Evolutionary conservation across 257 asterid species (phyloP).

Genomic region (Jaltomata sinuosa): DNA sequence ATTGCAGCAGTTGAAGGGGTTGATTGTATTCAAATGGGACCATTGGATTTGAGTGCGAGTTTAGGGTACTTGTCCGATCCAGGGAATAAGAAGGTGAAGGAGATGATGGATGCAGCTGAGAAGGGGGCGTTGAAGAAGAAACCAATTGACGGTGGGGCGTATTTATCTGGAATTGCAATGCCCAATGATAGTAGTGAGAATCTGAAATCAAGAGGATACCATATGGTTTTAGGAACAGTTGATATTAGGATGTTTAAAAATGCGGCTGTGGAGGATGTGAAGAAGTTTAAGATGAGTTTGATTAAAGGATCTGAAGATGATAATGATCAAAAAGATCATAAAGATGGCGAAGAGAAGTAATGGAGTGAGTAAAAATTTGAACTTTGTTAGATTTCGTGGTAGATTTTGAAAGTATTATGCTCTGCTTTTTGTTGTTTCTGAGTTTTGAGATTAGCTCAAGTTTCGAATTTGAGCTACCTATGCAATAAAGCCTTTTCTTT

Average conservation of each 20-base stretch:
- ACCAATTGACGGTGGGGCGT: slow-evolving; percentile 24
- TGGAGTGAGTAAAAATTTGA: slow-evolving; percentile 48
- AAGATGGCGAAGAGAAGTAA: slow-evolving; percentile 41
- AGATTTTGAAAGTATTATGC: not conserved
- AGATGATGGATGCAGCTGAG: slow-evolving; percentile 52
- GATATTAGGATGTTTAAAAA: slow-evolving; percentile 53
- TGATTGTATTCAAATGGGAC: slow-evolving; percentile 79
- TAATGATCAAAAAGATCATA: slow-evolving; percentile 10
- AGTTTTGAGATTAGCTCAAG: not conserved
- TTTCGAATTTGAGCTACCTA: not conserved
- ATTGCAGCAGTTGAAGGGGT: slow-evolving; percentile 64
- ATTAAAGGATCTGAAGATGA: slow-evolving; percentile 7
- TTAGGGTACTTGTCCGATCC: slow-evolving; percentile 87
- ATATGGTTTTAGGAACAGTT: slow-evolving; percentile 64
- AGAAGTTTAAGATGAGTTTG: slow-evolving; percentile 37
- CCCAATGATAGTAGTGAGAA: slow-evolving; percentile 45
- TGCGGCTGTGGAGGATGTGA: slow-evolving; percentile 63
- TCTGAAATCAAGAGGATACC: slow-evolving; percentile 60
- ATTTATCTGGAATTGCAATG: slow-evolving; percentile 62
- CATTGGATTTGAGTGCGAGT: slow-evolving; percentile 78
- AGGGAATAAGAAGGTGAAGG: slow-evolving; percentile 71
- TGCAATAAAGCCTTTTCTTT: not conserved
- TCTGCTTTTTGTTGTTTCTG: not conserved
- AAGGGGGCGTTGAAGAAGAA: slow-evolving; percentile 31
- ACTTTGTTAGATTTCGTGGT: not conserved